Conservation (phyloP, 805 yeast genomes). For the Teunomyces cretensis region DNA sequence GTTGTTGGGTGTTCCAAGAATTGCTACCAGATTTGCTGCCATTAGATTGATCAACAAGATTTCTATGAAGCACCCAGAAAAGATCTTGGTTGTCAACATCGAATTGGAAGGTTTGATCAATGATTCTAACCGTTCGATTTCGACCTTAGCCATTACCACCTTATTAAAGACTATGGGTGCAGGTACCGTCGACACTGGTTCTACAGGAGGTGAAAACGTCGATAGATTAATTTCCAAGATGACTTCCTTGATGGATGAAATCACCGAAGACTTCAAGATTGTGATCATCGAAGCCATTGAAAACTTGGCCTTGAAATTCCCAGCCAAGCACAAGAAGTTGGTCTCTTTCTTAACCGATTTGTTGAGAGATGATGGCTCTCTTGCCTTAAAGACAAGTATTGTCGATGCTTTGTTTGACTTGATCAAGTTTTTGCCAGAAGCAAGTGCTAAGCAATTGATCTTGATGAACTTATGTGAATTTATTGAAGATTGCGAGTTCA, state of each 20-base stretch:
- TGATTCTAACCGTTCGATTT: conserved; percentile 86
- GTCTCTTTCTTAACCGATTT: conserved; percentile 78
- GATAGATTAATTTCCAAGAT: conserved; percentile 87
- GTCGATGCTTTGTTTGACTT: conserved; percentile 92
- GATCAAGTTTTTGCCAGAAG: conserved; percentile 76
- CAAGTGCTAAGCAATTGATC: conserved; percentile 73
- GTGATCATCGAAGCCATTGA: conserved; percentile 95
- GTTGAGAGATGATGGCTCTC: conserved; percentile 89
- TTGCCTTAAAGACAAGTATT: conserved; percentile 78
- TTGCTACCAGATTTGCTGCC: conserved; percentile 89
- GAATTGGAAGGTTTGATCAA: conserved; percentile 86
- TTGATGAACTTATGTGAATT: conserved; percentile 91
- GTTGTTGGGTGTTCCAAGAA: conserved; percentile 82
- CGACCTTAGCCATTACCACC: conserved; percentile 96
- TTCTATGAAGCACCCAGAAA: conserved; percentile 79
- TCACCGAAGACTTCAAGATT: conserved; percentile 92
- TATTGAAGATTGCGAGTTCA: conserved; percentile 96
- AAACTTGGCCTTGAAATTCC: conserved; percentile 89
- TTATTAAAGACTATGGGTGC: conserved; percentile 92
- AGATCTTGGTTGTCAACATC: conserved; percentile 71
- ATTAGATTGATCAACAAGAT: conserved; percentile 84
- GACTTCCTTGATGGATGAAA: conserved; percentile 85
- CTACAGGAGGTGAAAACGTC: conserved; percentile 56
- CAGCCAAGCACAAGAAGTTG: conserved; percentile 81
- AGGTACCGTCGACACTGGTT: conserved; percentile 37